Percentiles rank a stretch among this genome's conserved stretches.
Evolutionary conservation across 2,329 filamentous ascomycete genomes (phyloP).

Genomic region (Cyphellophora europaea): DNA sequence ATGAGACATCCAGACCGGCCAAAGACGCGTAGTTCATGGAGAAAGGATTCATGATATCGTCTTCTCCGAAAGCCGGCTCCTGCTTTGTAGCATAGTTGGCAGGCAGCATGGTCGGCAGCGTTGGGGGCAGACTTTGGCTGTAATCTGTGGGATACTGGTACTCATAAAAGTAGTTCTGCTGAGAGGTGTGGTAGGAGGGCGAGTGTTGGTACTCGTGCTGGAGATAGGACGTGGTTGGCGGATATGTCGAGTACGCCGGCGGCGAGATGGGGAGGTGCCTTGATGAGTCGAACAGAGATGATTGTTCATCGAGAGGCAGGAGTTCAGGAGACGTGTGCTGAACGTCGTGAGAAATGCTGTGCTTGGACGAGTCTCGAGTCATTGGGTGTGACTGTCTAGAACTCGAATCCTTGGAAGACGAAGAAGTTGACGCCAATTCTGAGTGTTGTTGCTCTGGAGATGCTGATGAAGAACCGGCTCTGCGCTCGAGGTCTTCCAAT

Average conservation of each 20-base stretch:
- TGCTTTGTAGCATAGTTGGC: conserved; percentile 39
- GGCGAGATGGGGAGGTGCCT: conserved; percentile 12
- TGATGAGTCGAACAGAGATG: conserved; percentile 12
- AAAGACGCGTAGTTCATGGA: conserved; percentile 52
- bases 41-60: conserved; percentile 49
- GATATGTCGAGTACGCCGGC: conserved; percentile 13
- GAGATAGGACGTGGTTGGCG: conserved; percentile 16
- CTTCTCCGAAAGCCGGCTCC: conserved; percentile 42
- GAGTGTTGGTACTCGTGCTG: conserved; percentile 15
- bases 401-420: neutral
- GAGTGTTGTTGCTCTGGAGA: conserved; percentile 51
- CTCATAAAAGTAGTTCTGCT: conserved; percentile 24
- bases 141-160: conserved; percentile 30
- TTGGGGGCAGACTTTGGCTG: conserved; percentile 30
- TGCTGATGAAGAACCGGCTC: conserved; percentile 51
- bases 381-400: conserved; percentile 9
- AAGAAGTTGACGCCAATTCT: conserved; percentile 34
- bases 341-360: conserved; percentile 11
- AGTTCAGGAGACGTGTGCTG: conserved; percentile 17
- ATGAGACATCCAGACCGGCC: conserved; percentile 44
- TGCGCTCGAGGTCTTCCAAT: conserved; percentile 54
- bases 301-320: conserved; percentile 16
- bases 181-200: conserved; percentile 23
- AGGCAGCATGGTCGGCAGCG: conserved; percentile 34
- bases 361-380: conserved; percentile 12